phyloP scores from a whole-genome alignment of 768 basidiomycete species.

The Tremella fuciformis region DNA sequence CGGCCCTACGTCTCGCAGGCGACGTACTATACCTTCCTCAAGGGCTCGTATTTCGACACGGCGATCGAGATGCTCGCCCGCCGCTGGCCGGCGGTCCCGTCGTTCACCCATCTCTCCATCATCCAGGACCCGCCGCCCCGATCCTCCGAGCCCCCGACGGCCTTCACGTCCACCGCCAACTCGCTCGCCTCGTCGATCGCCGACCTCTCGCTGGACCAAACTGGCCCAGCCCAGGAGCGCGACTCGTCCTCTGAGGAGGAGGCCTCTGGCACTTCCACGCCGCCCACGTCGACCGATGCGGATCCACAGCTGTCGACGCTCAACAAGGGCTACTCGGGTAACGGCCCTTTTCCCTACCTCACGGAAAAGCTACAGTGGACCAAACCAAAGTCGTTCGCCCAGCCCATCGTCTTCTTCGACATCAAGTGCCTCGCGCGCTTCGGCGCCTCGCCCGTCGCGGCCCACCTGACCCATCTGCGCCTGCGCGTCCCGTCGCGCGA shows the following conservation, averaged over 20 bases:
- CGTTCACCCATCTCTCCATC: constrained; percentile 51
- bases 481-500: constrained; percentile 66
- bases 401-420: constrained; percentile 80
- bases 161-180: constrained; percentile 12
- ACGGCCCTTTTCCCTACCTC: constrained; percentile 51
- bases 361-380: constrained; percentile 38
- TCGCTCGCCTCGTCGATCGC: constrained; percentile 32
- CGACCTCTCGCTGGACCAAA: constrained; percentile 27
- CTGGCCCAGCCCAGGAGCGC: constrained; percentile 21
- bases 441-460: constrained; percentile 55
- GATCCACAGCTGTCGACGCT: constrained; percentile 28
- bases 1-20: constrained; percentile 75
- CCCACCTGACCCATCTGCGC: constrained; percentile 59
- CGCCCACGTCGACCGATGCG: constrained; percentile 49
- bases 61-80: constrained; percentile 62
- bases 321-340: constrained; percentile 40
- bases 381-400: constrained; percentile 59
- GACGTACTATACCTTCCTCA: constrained; percentile 77
- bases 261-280: constrained; percentile 24
- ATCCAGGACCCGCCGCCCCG: constrained; percentile 53
- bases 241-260: constrained; percentile 12
- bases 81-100: constrained; percentile 58
- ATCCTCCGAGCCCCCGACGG: constrained; percentile 18
- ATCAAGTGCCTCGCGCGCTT: constrained; percentile 59
- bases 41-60: constrained; percentile 76